phyloP scores from a whole-genome alignment of 495 filamentous ascomycete species.

The Cairneyella variabilis region DNA sequence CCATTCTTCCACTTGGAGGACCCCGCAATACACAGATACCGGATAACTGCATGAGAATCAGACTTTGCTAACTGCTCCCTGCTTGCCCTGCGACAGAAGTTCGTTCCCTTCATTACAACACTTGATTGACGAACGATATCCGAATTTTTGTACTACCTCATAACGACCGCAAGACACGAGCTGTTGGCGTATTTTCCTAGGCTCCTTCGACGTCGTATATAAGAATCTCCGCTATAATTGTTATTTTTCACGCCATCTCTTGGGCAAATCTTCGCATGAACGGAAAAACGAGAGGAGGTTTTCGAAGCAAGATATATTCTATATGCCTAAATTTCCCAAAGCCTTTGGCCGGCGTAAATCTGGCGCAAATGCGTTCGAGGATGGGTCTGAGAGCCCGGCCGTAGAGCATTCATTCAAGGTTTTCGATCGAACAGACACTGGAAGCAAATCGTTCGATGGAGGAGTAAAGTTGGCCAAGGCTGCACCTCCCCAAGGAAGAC shows the following conservation, averaged over 20 bases:
- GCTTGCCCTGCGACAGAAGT: constrained; percentile 6
- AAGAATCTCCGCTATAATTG: no score
- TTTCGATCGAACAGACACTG: constrained; percentile 50
- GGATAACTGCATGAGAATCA: constrained; percentile 15
- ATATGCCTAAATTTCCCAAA: constrained; percentile 68
- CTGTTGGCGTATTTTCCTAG: background rate
- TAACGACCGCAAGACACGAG: background rate
- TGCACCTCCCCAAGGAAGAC: constrained; percentile 30
- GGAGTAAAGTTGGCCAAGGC: constrained; percentile 42
- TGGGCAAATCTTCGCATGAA: background rate
- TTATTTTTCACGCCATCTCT: background rate
- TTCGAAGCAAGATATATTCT: constrained; percentile 15
- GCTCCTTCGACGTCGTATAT: background rate
- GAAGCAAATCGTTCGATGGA: constrained; percentile 41
- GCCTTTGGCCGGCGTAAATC: constrained; percentile 63
- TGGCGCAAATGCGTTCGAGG: constrained; percentile 59
- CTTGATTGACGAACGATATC: background rate
- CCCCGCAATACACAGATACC: constrained; percentile 8
- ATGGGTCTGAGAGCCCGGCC: constrained; percentile 41
- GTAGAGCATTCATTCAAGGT: constrained; percentile 48
- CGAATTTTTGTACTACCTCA: background rate
- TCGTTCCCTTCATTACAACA: constrained; percentile 11
- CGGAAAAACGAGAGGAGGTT: background rate
- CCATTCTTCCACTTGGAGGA: background rate
- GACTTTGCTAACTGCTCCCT: constrained; percentile 16